Percentiles rank a stretch among this genome's conserved stretches.
These are phyloP conservation scores for Bruguiera parviflora DNA, from an alignment of 345 rosid species.

Conservation along the genomic window DNA sequence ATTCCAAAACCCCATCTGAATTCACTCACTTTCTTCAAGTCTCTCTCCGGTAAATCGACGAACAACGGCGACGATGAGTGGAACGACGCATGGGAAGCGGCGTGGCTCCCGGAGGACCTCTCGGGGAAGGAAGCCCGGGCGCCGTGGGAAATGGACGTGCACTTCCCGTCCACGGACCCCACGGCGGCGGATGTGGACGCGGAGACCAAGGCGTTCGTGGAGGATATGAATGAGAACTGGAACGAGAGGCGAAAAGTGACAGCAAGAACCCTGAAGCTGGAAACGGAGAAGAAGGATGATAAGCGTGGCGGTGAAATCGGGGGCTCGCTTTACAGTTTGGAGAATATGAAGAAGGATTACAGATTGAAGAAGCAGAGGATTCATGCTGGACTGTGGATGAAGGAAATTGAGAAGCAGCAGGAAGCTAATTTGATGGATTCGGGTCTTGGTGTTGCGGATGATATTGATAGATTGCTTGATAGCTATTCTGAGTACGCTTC, in stretches of 20 bases:
- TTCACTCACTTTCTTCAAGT: slow-evolving; percentile 12
- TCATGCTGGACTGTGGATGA: slow-evolving; percentile 83
- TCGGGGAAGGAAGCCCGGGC: slow-evolving; percentile 44
- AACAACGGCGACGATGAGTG: slow-evolving; percentile 60
- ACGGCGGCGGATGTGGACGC: slow-evolving; percentile 44
- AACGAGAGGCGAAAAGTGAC: slow-evolving; percentile 51
- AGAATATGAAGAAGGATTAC: slow-evolving; percentile 81
- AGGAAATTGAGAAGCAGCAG: slow-evolving; percentile 83
- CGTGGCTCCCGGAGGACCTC: slow-evolving; percentile 84
- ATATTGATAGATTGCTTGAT: slow-evolving; percentile 81
- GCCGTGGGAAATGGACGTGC: slow-evolving; percentile 81
- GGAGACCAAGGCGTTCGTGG: slow-evolving; percentile 84
- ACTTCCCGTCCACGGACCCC: slow-evolving; percentile 42
- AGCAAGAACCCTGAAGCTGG: slow-evolving; percentile 19
- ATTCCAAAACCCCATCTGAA: slow-evolving; percentile 12
- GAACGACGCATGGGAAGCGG: slow-evolving; percentile 94
- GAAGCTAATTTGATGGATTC: slow-evolving; percentile 65
- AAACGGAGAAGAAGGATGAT: slow-evolving; percentile 25
- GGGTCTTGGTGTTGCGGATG: slow-evolving; percentile 47
- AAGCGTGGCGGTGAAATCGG: slow-evolving; percentile 8
- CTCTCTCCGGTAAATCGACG: slow-evolving; percentile 34
- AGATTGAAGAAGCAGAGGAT: slow-evolving; percentile 90
- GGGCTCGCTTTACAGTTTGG: slow-evolving; percentile 61
- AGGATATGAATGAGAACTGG: slow-evolving; percentile 93
- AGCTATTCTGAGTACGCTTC: slow-evolving; percentile 71